These are phyloP conservation scores for Neoscytalidium dimidiatum DNA, from an alignment of 2,329 filamentous ascomycete species.

Conservation along the genomic window DNA sequence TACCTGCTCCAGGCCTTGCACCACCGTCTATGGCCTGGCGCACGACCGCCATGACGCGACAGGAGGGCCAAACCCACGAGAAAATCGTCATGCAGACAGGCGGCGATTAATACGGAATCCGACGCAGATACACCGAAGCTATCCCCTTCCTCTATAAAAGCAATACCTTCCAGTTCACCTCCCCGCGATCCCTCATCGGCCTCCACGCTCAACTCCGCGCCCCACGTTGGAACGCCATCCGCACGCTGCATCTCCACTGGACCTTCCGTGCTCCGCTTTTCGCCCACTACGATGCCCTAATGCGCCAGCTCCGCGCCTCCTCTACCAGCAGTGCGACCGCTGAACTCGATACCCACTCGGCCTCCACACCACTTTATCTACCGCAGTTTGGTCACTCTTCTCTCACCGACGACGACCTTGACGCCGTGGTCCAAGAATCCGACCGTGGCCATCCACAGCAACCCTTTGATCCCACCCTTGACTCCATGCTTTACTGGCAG, in stretches of 20 bases:
- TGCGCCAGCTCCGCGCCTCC: background rate
- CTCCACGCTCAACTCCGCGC: slow-evolving; percentile 2
- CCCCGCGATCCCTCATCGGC: slow-evolving; percentile 1
- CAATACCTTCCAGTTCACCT: slow-evolving; percentile 18
- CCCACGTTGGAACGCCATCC: slow-evolving; percentile 13
- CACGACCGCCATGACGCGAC: background rate
- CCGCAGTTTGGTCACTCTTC: background rate
- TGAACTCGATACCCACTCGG: background rate
- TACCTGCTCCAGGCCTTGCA: background rate
- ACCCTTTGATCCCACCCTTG: background rate
- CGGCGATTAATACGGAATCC: background rate
- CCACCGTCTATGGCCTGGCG: too few relatives aligned
- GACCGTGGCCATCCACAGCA: background rate
- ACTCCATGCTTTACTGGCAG: slow-evolving; percentile 13
- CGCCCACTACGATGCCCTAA: slow-evolving; percentile 5
- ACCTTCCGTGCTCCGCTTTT: slow-evolving; percentile 13
- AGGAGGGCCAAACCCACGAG: background rate
- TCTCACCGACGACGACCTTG: background rate
- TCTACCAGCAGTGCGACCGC: too few relatives aligned
- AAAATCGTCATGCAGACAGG: background rate
- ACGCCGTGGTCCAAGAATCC: background rate
- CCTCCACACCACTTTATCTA: background rate
- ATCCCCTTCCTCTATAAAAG: slow-evolving; percentile 14
- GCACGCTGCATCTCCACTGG: slow-evolving; percentile 17
- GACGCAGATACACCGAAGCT: slow-evolving; percentile 18